Conservation (phyloP, 2,329 filamentous ascomycete genomes). For the Pyrenochaeta sp. region DNA sequence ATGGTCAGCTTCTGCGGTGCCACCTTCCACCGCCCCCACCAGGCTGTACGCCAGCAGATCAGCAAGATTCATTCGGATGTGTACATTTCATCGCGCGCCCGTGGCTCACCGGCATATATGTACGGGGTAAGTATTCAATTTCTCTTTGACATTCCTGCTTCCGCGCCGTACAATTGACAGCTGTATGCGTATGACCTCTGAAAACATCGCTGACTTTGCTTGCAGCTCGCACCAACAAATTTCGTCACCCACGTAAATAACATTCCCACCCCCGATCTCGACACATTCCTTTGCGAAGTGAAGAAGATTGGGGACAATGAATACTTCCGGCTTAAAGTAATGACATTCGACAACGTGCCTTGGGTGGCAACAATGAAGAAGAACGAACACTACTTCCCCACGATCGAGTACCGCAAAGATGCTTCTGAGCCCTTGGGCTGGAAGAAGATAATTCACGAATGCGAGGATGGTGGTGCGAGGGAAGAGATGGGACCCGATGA, state of each 20-base stretch:
- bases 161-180: background rate
- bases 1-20: slow-evolving; percentile 96
- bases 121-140: slow-evolving; percentile 57
- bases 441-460: slow-evolving; percentile 65
- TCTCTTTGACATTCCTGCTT: background rate
- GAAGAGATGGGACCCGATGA: slow-evolving; percentile 42
- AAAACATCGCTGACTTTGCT: slow-evolving; percentile 4
- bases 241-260: slow-evolving; percentile 98
- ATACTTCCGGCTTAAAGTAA: slow-evolving; percentile 96
- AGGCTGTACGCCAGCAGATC: slow-evolving; percentile 96
- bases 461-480: slow-evolving; percentile 49
- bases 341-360: slow-evolving; percentile 97
- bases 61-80: slow-evolving; percentile 95
- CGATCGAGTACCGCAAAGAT: slow-evolving; percentile 71
- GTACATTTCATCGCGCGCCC: slow-evolving; percentile 82
- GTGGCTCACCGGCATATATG: slow-evolving; percentile 49
- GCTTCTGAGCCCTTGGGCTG: slow-evolving; percentile 61
- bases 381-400: slow-evolving; percentile 92
- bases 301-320: slow-evolving; percentile 93
- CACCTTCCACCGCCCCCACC: slow-evolving; percentile 90
- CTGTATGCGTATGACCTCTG: background rate
- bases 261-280: slow-evolving; percentile 80
- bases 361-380: slow-evolving; percentile 99
- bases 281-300: slow-evolving; percentile 81
- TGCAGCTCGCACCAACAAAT: slow-evolving; percentile 93